Evolutionary conservation across 2,329 filamentous ascomycete species (phyloP).

Genomic region (Aureobasidium namibiae): DNA sequence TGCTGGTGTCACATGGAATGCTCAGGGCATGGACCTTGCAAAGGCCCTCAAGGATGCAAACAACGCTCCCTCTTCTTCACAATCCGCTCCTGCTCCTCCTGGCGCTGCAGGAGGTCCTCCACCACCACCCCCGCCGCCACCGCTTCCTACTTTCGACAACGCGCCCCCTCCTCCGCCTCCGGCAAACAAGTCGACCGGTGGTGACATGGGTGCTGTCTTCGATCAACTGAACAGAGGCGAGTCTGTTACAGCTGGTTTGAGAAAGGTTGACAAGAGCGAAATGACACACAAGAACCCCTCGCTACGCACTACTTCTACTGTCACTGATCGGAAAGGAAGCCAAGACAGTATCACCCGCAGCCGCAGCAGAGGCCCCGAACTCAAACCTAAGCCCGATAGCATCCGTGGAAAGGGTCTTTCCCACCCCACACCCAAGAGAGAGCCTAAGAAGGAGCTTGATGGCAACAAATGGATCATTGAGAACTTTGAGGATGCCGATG

Average conservation of each 20-base stretch:
- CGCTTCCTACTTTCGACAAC: constrained; percentile 33
- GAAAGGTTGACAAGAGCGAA: constrained; percentile 88
- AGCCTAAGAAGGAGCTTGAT: constrained; percentile 41
- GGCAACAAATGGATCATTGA: constrained; percentile 92
- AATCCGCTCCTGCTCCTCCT: constrained; percentile 39
- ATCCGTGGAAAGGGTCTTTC: constrained; percentile 37
- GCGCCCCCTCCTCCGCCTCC: constrained; percentile 53
- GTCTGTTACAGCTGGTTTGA: constrained; percentile 76
- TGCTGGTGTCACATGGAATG: constrained; percentile 79
- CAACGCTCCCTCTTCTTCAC: constrained; percentile 23
- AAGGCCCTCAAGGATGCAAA: constrained; percentile 55
- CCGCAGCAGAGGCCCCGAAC: constrained; percentile 81
- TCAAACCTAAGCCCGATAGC: constrained; percentile 45
- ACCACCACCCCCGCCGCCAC: constrained; percentile 62
- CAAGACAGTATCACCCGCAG: constrained; percentile 47
- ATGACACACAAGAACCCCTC: constrained; percentile 99
- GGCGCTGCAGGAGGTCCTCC: constrained; percentile 49
- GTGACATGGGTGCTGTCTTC: constrained; percentile 80
- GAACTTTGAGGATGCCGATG: constrained; percentile 72
- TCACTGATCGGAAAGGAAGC: constrained; percentile 51
- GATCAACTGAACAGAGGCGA: constrained; percentile 83
- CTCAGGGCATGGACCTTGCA: constrained; percentile 62
- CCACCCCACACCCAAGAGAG: constrained; percentile 17
- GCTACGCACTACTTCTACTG: constrained; percentile 64
- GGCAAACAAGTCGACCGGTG: constrained; percentile 34